These are phyloP conservation scores for Phialophora chinensis DNA, from an alignment of 2,329 filamentous ascomycete genomes.

Conservation along the genomic window DNA sequence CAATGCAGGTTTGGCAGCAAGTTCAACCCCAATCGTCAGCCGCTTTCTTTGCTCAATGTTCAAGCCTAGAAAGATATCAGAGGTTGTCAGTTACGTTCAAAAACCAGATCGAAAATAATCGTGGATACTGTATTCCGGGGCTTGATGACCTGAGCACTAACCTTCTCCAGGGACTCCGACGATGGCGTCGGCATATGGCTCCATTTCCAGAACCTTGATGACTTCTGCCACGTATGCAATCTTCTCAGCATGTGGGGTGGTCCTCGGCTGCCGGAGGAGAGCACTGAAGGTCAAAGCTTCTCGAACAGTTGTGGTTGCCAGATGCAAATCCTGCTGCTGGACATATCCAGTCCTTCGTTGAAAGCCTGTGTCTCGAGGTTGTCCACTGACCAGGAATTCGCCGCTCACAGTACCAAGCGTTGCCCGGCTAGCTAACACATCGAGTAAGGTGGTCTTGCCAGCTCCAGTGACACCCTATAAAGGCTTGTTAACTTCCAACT, in stretches of 20 bases:
- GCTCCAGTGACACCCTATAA: slow-evolving; percentile 73
- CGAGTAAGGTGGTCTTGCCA: slow-evolving; percentile 89
- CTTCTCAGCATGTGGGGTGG: slow-evolving; percentile 75
- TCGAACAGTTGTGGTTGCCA: slow-evolving; percentile 81
- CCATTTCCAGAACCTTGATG: slow-evolving; percentile 86
- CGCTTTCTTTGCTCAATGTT: slow-evolving; percentile 71
- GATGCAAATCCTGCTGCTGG: slow-evolving; percentile 88
- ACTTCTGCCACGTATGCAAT: slow-evolving; percentile 87
- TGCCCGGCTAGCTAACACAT: slow-evolving; percentile 75
- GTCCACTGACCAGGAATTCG: slow-evolving; percentile 80
- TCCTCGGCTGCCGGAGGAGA: slow-evolving; percentile 78
- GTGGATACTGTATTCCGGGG: no score
- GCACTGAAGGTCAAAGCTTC: slow-evolving; percentile 80
- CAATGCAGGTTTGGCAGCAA: slow-evolving; percentile 70
- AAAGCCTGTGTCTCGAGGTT: slow-evolving; percentile 75
- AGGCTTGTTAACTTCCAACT: no score
- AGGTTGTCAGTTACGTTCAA: neutral
- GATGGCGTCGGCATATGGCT: slow-evolving; percentile 57
- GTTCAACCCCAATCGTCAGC: slow-evolving; percentile 90
- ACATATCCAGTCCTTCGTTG: slow-evolving; percentile 89
- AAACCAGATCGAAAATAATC: no score
- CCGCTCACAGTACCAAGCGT: slow-evolving; percentile 88
- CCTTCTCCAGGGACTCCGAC: slow-evolving; percentile 73
- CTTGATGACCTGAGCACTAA: neutral
- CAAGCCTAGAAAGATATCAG: slow-evolving; percentile 45